These are phyloP conservation scores for Arabidopsis suecica DNA, from an alignment of 345 rosid species.

Conservation along the genomic window DNA sequence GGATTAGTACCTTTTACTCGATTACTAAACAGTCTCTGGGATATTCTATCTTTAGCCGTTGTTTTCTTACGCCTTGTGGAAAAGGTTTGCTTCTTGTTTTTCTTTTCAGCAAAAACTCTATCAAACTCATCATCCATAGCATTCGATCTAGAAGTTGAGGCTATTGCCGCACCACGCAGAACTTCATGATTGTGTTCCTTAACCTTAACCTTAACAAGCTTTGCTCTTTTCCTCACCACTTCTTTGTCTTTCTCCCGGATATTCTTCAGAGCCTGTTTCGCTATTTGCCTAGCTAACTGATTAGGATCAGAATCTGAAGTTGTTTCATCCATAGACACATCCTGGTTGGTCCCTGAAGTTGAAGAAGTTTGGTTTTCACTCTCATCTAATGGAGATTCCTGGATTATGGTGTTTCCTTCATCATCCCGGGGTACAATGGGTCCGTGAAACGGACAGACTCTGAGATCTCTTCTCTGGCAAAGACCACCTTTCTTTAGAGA, in stretches of 20 bases:
- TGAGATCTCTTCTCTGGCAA: slow-evolving; percentile 85
- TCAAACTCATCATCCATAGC: slow-evolving; percentile 50
- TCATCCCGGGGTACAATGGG: slow-evolving; percentile 74
- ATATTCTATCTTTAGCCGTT: slow-evolving; percentile 67
- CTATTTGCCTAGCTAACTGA: slow-evolving; percentile 56
- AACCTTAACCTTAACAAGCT: slow-evolving; percentile 70
- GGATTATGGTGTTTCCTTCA: slow-evolving; percentile 58
- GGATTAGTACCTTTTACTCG: slow-evolving; percentile 55
- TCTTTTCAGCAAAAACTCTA: slow-evolving; percentile 40
- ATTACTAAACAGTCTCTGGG: slow-evolving; percentile 59
- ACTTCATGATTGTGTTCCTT: slow-evolving; percentile 80
- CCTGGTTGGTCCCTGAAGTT: slow-evolving; percentile 37
- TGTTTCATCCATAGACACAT: slow-evolving; percentile 40
- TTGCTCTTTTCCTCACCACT: slow-evolving; percentile 64
- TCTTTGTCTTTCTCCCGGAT: slow-evolving; percentile 62
- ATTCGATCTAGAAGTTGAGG: slow-evolving; percentile 75
- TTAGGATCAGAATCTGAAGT: slow-evolving; percentile 50
- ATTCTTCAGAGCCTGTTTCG: slow-evolving; percentile 80
- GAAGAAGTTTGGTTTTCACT: slow-evolving; percentile 32
- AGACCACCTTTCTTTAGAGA: slow-evolving; percentile 77
- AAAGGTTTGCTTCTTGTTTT: slow-evolving; percentile 66
- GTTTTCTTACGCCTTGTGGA: slow-evolving; percentile 68
- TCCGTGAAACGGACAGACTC: slow-evolving; percentile 88
- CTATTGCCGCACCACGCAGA: slow-evolving; percentile 75
- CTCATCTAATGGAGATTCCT: slow-evolving; percentile 44